Evolutionary conservation across 208 protist species (phyloP).

Genomic region (Angomonas ambiguus): DNA sequence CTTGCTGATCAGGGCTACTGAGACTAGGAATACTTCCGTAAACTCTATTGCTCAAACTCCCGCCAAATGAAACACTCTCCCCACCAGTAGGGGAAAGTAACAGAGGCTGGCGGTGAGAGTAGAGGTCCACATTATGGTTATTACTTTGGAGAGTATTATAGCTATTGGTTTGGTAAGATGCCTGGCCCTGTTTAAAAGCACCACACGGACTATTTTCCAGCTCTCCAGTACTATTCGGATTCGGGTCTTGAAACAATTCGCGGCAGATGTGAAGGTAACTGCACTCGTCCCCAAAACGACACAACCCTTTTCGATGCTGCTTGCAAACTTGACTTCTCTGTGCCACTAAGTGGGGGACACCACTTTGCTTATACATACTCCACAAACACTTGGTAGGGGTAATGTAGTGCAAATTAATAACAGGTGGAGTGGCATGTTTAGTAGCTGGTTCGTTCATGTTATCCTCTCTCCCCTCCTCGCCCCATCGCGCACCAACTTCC

Average conservation of each 20-base stretch:
- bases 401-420: constrained; percentile 56
- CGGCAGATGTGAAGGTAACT: constrained; percentile 82
- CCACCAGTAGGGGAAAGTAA: constrained; percentile 17
- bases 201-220: no score
- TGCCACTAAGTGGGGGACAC: constrained; percentile 38
- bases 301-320: constrained; percentile 72
- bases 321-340: constrained; percentile 61
- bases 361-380: constrained; percentile 43
- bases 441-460: background rate
- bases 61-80: background rate
- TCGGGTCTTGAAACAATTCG: constrained; percentile 27
- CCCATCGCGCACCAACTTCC: background rate
- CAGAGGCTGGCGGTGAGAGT: constrained; percentile 13
- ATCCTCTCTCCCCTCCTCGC: constrained; percentile 9
- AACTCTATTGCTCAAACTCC: background rate
- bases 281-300: constrained; percentile 84
- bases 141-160: background rate
- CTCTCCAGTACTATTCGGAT: no score
- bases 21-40: no score
- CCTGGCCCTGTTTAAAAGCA: background rate
- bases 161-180: background rate
- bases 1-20: background rate
- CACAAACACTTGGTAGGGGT: constrained; percentile 72
- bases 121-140: background rate
- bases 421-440: background rate